Evolutionary conservation across 352 stramenopile genomes (phyloP), one percentile per base, ranked within the genome.

Genomic region (Blastocystis sp.): DNA sequence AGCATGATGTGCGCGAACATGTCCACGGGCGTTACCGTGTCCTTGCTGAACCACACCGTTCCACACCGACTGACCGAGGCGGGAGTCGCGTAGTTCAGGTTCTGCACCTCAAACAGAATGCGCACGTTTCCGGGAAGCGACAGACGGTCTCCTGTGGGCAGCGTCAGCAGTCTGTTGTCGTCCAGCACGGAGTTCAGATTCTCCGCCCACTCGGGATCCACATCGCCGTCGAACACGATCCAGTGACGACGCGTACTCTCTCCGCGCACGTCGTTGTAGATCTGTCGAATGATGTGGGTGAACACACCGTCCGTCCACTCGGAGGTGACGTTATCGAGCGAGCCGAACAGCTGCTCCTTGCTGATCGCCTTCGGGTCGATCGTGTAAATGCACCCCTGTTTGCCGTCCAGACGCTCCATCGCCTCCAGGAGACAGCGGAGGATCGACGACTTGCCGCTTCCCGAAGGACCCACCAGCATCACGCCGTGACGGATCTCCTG

Each of bases 291-390:
- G 44, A 98, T 89, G 85, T 95, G 91, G 29, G 97, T 99, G 87
- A 99, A 99, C 53, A 99, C 91, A 87, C 97, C 97, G 88, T 99
- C 96, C 18, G 93, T 98, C 97, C 97, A 99, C 87, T 99, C 97
- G 1, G 98, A 90, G 0, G 96, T 99, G 38, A 94, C 99, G 69
- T 96, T 96, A 91, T 99, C 97, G 51, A 99, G 90, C n/a, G 92
- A 91, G 84, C 97, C 97, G 88, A 98, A 99, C 4, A 99, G 88
- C 34, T 95, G 91, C 78, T 99, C 95, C 85, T 99, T 99, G 36
- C 92, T 94, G 6, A 99, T 92, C 16, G 96, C 93, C 88, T 99
- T 99, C 0, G 97, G 95, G 88, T 99, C 96, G 88, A 99, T 98
- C 6, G 97, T 92, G 64, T 98, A 96, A 3, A 95, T 90, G 88